Percentiles rank a stretch among this genome's conserved stretches.
Evolutionary conservation across 1,284 basidiomycete genomes (phyloP).

Genomic region (Malassezia restricta): DNA sequence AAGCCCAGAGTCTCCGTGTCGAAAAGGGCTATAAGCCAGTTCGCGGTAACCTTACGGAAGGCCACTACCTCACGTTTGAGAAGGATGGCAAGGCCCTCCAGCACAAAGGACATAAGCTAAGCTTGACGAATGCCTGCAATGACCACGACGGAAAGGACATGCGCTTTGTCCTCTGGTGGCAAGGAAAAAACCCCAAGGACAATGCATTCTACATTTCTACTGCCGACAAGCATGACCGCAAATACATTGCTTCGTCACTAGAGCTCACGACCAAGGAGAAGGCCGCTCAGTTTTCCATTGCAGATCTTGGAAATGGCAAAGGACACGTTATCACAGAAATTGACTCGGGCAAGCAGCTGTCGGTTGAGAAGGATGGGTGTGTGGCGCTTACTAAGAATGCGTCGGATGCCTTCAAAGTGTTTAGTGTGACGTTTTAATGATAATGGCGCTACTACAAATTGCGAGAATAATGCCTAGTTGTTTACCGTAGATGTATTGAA

Average conservation of each 20-base stretch:
- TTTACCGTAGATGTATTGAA: too few relatives aligned
- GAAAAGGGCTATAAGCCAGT: constrained; percentile 27
- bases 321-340: constrained; percentile 12
- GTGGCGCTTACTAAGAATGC: not conserved
- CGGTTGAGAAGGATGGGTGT: constrained; percentile 1
- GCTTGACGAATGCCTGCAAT: not conserved
- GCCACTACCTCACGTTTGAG: constrained; percentile 29
- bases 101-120: not conserved
- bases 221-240: not conserved
- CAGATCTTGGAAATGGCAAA: constrained; percentile 14
- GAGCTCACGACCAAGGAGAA: not conserved
- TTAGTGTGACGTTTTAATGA: constrained; percentile 9
- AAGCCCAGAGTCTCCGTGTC: constrained; percentile 9
- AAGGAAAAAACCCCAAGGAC: constrained; percentile 7
- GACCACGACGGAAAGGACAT: constrained; percentile 1
- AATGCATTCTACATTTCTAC: constrained; percentile 12
- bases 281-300: constrained; percentile 11
- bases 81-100: constrained; percentile 17
- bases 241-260: constrained; percentile 10
- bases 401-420: not conserved
- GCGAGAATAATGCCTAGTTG: too few relatives aligned
- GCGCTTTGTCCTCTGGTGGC: constrained; percentile 15
- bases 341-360: not conserved
- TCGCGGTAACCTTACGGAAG: constrained; percentile 28
- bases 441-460: not conserved